Evolutionary conservation across 1,284 basidiomycete species (phyloP), one percentile per base, ranked within the genome.

Genomic region (Cryptococcus sp.): DNA sequence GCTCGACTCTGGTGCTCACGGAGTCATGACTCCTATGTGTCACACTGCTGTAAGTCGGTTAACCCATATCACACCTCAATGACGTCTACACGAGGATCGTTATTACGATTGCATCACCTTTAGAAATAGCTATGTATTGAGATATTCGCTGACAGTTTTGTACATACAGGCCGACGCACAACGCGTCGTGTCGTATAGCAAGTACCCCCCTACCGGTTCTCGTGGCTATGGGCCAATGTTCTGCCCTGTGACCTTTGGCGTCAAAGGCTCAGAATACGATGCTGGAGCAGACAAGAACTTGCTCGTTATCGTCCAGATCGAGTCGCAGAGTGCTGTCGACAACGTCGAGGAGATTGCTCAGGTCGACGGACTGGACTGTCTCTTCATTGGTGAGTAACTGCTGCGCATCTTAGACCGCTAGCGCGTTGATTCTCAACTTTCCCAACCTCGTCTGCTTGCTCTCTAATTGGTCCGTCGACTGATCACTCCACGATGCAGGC

Each of bases 251-350:
- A 44, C 62, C 1, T 68, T 72, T 46, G 60, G 62, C 8, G 48
- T 62, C 29, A 55, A 64, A n/a, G 67, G 62, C 20, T 61, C 73
- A 2, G 82, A 86, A 47, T 88, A 88, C 65, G 73, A 87, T 43
- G 66, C 74, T 1, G 72, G 74, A 8, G 86, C 86, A 3, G 87
- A 88, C 65, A 80, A 84, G 0, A 77, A 80, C 41, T 73, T 87
- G 17, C 63, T 86, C 16, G 81, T 88, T 20, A 83, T 87, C 75
- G 82, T 86, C 4, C 87, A 88, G 70, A 87, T 88, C 57, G 86
- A 88, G 74, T 87, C 82, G 5, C 78, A 70, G 50, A 84, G 86
- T 51, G 86, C 80, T 0, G 81, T 87, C 11, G 65, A 82, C 51
- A 89, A 88, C 61, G 75, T 86, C 15, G 80, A 85, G 37, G 81